Evolutionary conservation across 768 basidiomycete species (phyloP).

Genomic region (Neoboletus brunneissimus): DNA sequence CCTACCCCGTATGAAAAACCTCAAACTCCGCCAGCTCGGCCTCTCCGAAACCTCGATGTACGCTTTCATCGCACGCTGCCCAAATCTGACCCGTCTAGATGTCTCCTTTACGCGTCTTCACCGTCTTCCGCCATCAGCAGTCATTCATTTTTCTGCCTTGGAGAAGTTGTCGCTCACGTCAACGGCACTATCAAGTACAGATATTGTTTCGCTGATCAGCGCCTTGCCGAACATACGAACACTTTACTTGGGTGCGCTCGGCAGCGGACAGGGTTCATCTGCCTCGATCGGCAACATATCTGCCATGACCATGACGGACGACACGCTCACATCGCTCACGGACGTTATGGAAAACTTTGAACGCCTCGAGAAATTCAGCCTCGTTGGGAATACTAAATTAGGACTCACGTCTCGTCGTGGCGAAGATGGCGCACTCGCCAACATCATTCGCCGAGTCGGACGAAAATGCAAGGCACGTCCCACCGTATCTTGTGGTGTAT

Average conservation of each 20-base stretch:
- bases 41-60: constrained; percentile 50
- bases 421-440: constrained; percentile 36
- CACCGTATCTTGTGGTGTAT: not conserved
- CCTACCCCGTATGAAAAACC: constrained; percentile 43
- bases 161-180: constrained; percentile 68
- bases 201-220: constrained; percentile 41
- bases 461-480: constrained; percentile 54
- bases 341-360: constrained; percentile 35
- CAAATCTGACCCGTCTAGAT: constrained; percentile 54
- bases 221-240: constrained; percentile 43
- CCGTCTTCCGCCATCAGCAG: constrained; percentile 28
- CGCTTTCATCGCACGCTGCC: constrained; percentile 43
- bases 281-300: constrained; percentile 44
- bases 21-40: constrained; percentile 57
- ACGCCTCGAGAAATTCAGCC: constrained; percentile 50
- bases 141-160: constrained; percentile 25
- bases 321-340: constrained; percentile 43
- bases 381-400: constrained; percentile 64
- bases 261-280: constrained; percentile 43
- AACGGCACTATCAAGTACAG: constrained; percentile 40
- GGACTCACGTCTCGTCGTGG: constrained; percentile 35
- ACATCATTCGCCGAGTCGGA: constrained; percentile 53
- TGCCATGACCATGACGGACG: constrained; percentile 57
- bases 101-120: constrained; percentile 60
- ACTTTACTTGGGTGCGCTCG: constrained; percentile 59